Evolutionary conservation across 108 stramenopile genomes (phyloP), one percentile per base, ranked within the genome.

Genomic region (Cyclostephanos invisitatus): DNA sequence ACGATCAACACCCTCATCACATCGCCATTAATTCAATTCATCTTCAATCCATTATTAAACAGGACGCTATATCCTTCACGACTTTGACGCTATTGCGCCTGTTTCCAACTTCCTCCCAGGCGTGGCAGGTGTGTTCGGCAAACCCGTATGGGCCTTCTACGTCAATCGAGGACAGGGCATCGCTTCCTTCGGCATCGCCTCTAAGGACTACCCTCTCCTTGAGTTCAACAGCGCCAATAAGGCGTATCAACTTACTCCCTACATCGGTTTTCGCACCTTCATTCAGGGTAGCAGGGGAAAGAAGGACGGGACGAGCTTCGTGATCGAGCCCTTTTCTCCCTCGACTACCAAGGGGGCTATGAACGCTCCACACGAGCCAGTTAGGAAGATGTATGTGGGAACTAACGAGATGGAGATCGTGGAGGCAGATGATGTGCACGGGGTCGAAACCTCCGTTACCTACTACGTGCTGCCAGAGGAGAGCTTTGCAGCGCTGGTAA

Each of bases 161-260:
- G 93, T 96, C 73, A 98, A 98, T 75, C 93, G 97, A 10, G 97
- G 97, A 12, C 97, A 97, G 73, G 94, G 80, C 28, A 82, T 97
- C 28, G 82, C 93, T 44, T 85, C 94, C 42, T 96, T 98, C 54
- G 97, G 97, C 18, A 73, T 84, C 15, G 78, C 81, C 29, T 90
- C 88, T 50, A 98, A 98, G 82, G 97, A 98, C 57, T 86, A 70
- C 57, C 94, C 96, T 36, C 82, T 98, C 29, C 60, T 93, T 37
- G 94, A 97, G 70, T 98, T 97, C 84, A 87, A 91, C 74, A 78
- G 96, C 27, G 97, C 97, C 77, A 96, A 96, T 84, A 95, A 96
- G 82, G 97, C 97, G 40, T 98, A 98, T 78, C 94, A 97, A 70
- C 40, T 90, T 14, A 96, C 96, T 29, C 89, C 97, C 21, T 93